Evolutionary conservation across 441 rosid species (phyloP), one percentile per base, ranked within the genome.

Genomic region (Daphne laureola): DNA sequence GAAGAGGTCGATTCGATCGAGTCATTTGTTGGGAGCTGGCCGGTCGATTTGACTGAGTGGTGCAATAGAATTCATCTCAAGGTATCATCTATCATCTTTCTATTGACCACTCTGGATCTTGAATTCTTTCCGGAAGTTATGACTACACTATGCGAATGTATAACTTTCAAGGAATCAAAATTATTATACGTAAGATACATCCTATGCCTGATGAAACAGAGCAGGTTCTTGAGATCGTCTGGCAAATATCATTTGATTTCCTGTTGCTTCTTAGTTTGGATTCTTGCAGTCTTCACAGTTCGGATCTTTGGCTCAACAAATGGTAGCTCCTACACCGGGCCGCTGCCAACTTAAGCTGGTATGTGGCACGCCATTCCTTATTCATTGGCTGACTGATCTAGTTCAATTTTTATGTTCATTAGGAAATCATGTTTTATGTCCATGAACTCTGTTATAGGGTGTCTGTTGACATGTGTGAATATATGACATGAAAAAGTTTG

Each of bases 71-170:
- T n/a, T n/a, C n/a, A n/a, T n/a, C n/a, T n/a, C n/a, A n/a, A n/a
- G n/a, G n/a, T n/a, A n/a, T n/a, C n/a, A n/a, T n/a, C n/a, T n/a
- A n/a, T n/a, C n/a, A n/a, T 51, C 77, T 93, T 17, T 94, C 96
- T n/a, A 75, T 93, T 53, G 97, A 90, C 67, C 93, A 63, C 57
- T 62, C 95, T n/a, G 99, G 97, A n/a, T 92, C 99, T 44, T 75
- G 97, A 53, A 95, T 90, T 57, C 95, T 90, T 25, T 83, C 99
- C 0, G 97, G 99, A 17, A 87, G 99, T 73, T 90, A 79, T 67
- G 99, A 94, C 68, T 93, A 93, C 53, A 67, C 85, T 8, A 86
- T 90, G 43, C 77, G 94, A n/a, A 90, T 93, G 99, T 90, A 75
- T 49, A 97, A 93, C 54, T 93, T 93, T 62, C 95, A 84, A 93